Evolutionary conservation across 768 basidiomycete genomes (phyloP).

Genomic region (Lactifluus echinatus): DNA sequence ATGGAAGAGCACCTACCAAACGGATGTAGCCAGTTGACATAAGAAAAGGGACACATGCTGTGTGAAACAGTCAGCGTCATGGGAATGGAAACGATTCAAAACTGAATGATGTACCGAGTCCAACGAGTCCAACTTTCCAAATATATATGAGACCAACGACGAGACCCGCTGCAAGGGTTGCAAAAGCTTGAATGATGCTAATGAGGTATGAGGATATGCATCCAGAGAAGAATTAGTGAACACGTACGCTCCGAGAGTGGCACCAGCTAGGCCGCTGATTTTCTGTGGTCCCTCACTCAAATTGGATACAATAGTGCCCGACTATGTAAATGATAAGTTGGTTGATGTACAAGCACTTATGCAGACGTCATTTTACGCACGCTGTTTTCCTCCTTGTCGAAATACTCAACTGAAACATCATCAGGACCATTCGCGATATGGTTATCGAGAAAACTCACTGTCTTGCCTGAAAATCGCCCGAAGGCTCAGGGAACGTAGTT

Average conservation of each 20-base stretch:
- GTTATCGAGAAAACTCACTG: conserved; percentile 34
- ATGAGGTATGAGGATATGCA: not conserved
- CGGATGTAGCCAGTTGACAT: conserved; percentile 75
- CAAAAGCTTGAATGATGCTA: conserved; percentile 63
- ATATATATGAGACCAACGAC: conserved; percentile 65
- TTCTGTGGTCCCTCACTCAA: conserved; percentile 83
- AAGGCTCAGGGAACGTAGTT: conserved; percentile 63
- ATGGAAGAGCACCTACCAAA: conserved; percentile 36
- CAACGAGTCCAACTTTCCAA: conserved; percentile 74
- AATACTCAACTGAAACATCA: conserved; percentile 57
- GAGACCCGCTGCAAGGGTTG: conserved; percentile 59
- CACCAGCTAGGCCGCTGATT: conserved; percentile 72
- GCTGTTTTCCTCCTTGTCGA: conserved; percentile 73
- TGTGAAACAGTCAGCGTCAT: not conserved
- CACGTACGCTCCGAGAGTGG: conserved; percentile 61
- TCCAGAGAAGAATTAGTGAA: conserved; percentile 22
- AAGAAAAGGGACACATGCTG: conserved; percentile 59
- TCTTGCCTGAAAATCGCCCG: conserved; percentile 77
- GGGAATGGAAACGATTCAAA: not conserved
- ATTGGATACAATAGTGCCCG: conserved; percentile 66
- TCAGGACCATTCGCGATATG: conserved; percentile 8
- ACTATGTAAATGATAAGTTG: conserved; percentile 35
- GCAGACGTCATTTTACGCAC: conserved; percentile 33
- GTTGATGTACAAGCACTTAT: conserved; percentile 6
- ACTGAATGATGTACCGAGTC: conserved; percentile 58